Base-by-base conservation (phyloP, 345 rosid genomes). In the Cardamine occulta region DNA sequence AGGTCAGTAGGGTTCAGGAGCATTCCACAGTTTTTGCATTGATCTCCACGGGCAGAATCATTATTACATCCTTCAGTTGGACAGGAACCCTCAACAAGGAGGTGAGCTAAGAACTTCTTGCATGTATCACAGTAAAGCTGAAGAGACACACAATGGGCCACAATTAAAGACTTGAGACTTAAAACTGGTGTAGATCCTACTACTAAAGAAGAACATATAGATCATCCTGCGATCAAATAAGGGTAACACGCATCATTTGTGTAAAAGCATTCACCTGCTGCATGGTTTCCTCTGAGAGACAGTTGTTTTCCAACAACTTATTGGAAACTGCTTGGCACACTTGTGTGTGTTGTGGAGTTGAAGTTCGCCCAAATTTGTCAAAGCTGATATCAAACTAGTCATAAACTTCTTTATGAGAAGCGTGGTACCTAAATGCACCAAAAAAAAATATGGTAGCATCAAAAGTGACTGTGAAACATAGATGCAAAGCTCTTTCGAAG, bases 31-130 rank as follows among this genome's bases (percentile, higher is more conserved):
- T 86, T 85, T 42, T 90, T 98, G 80, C 98, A 95, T 35, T 95
- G 99, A 79, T 95, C 99, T 48, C 99, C 96, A 61, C 94, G 89
- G 63, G 99, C 99, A 81, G 94, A 90, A 42, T 80, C 92, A 74
- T 90, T 83, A 59, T 85, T 85, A 69, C 99, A 95, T 3, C 80
- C 88, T 72, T 79, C 88, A 37, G 63, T 64, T 11, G 99, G 99
- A 75, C 99, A 95, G 53, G 76, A 66, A 51, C 99, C 99, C 75
- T 92, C 98, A 45, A 95, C 97, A 82, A 95, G 87, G 64, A 98
- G 86, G 63, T 95, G 98, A 66, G 99, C 99, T 73, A 95, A 75
- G 81, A 90, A 95, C 67, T 84, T 80, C 61, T 81, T 42, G 82
- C 99, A 95, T 26, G 88, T 88, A 55, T 85, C 86, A 10, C 11